phyloP scores from a whole-genome alignment of 2,329 filamentous ascomycete species.

The Pseudogymnoascus sp. region DNA sequence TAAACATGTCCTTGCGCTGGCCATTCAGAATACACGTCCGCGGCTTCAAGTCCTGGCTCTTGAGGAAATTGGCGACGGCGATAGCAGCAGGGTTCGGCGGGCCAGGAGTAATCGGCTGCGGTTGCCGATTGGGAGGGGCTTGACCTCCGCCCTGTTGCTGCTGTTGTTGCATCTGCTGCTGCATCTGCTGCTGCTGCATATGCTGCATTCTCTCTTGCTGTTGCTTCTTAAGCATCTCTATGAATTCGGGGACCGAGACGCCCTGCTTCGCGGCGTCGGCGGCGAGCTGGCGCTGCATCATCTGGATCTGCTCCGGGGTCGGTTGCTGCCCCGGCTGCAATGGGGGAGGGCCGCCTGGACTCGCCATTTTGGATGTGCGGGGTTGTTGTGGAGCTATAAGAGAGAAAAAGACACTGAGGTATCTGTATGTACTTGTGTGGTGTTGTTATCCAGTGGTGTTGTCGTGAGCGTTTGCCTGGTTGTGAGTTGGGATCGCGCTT shows the following conservation, averaged over 20 bases:
- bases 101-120: slow-evolving; percentile 63
- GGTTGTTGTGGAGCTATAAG: background rate
- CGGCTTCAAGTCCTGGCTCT: slow-evolving; percentile 74
- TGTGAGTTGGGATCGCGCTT: background rate
- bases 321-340: slow-evolving; percentile 40
- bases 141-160: slow-evolving; percentile 16
- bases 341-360: slow-evolving; percentile 15
- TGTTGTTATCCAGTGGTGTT: background rate
- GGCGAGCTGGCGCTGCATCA: slow-evolving; percentile 75
- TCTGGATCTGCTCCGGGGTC: slow-evolving; percentile 74
- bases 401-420: background rate
- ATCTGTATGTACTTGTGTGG: background rate
- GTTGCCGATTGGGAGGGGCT: slow-evolving; percentile 42
- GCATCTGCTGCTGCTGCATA: slow-evolving; percentile 28
- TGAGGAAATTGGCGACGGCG: slow-evolving; percentile 82
- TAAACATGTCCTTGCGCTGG: slow-evolving; percentile 97
- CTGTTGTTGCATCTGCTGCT: slow-evolving; percentile 31
- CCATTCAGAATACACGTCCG: slow-evolving; percentile 90
- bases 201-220: slow-evolving; percentile 27
- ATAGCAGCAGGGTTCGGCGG: slow-evolving; percentile 84
- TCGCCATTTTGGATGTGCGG: slow-evolving; percentile 18
- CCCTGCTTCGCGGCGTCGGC: slow-evolving; percentile 77
- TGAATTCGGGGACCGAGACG: slow-evolving; percentile 77
- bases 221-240: slow-evolving; percentile 52
- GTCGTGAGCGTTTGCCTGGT: background rate